Evolutionary conservation across 768 basidiomycete genomes (phyloP).

Genomic region (Pleurotus tuoliensis): DNA sequence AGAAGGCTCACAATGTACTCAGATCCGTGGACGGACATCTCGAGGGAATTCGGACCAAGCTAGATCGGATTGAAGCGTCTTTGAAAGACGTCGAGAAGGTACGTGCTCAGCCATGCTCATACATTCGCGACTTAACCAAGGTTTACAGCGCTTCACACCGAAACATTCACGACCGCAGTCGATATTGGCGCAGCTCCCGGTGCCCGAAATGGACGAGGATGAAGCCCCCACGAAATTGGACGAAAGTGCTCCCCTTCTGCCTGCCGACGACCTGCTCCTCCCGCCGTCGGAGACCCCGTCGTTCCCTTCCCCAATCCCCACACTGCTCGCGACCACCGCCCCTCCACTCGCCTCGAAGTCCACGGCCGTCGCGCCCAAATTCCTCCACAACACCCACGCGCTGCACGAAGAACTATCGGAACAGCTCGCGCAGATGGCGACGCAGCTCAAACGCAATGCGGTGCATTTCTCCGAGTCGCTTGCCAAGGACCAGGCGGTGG

Average conservation of each 20-base stretch:
- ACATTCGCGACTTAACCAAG: neutral
- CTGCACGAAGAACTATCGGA: conserved; percentile 72
- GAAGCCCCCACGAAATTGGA: conserved; percentile 8
- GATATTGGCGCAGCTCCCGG: conserved; percentile 33
- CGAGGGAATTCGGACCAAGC: conserved; percentile 40
- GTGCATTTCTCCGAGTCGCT: conserved; percentile 72
- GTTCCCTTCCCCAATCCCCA: conserved; percentile 21
- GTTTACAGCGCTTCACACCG: conserved; percentile 37
- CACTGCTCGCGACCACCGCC: conserved; percentile 28
- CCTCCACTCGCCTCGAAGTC: conserved; percentile 24
- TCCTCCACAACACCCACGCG: conserved; percentile 52
- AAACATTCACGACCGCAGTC: conserved; percentile 36
- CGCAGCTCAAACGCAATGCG: conserved; percentile 82
- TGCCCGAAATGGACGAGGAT: conserved; percentile 13
- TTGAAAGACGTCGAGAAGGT: conserved; percentile 55
- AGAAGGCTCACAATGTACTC: too few species aligned
- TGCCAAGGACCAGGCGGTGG: conserved; percentile 67
- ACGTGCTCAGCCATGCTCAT: neutral
- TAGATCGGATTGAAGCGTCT: conserved; percentile 53
- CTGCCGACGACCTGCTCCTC: conserved; percentile 37
- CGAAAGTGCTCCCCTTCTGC: conserved; percentile 11
- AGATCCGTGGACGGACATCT: conserved; percentile 35
- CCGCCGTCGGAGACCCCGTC: conserved; percentile 25
- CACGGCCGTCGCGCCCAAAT: conserved; percentile 29
- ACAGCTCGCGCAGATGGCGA: conserved; percentile 82